These are phyloP conservation scores for Botrytis paeoniae DNA, from an alignment of 2,329 filamentous ascomycete species.

Conservation along the genomic window DNA sequence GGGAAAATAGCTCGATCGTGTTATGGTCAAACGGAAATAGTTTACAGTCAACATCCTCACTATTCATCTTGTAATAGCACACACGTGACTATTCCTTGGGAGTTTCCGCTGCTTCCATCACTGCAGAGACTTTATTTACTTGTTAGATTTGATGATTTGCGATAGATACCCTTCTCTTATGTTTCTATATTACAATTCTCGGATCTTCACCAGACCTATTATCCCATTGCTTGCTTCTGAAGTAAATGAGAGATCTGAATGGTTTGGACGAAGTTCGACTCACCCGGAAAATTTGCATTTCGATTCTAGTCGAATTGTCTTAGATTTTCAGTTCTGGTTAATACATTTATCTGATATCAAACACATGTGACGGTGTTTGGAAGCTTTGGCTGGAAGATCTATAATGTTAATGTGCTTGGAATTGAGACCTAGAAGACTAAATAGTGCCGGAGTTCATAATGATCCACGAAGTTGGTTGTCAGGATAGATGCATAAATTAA, in stretches of 20 bases:
- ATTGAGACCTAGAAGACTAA: neutral
- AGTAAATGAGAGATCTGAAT: neutral
- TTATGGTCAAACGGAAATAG: neutral
- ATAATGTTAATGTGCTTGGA: too few relatives aligned
- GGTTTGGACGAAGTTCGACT: neutral
- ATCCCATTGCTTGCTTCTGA: neutral
- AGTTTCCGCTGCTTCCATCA: neutral
- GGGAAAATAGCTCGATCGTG: neutral
- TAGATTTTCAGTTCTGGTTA: neutral
- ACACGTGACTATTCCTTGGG: too few relatives aligned
- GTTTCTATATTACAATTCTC: neutral
- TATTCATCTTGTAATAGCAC: neutral
- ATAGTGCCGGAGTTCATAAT: neutral
- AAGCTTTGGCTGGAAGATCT: neutral
- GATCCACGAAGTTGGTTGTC: rapidly evolving
- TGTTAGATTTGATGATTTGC: neutral
- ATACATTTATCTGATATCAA: neutral
- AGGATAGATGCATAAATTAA: neutral
- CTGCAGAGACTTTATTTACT: neutral
- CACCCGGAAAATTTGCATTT: neutral
- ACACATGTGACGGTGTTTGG: rapidly evolving
- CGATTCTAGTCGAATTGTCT: neutral
- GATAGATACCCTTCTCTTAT: neutral
- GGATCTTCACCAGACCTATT: neutral
- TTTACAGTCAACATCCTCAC: neutral